Evolutionary conservation across 2,329 filamentous ascomycete species (phyloP), one percentile per base, ranked within the genome.

Genomic region (Aureobasidium namibiae): DNA sequence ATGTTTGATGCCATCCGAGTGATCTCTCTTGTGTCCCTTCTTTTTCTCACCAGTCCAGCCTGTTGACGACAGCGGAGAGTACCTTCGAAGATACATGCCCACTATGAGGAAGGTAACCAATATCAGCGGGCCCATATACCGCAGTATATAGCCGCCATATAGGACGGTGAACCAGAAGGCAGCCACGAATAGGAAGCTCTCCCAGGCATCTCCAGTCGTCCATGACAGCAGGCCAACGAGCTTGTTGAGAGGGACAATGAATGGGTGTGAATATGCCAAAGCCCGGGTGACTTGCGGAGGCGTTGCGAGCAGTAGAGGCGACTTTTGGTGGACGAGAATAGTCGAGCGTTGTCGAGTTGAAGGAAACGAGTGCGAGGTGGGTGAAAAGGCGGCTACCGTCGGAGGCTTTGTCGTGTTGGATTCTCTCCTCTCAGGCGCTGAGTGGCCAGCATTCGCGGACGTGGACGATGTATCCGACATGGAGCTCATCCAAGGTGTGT

Each of bases 281-380:
- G 92, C 92, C 66, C 94, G 85, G 2, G 94, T 99, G 71, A 99
- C 87, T 70, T 96, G 90, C 1, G 94, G 94, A 44, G 94, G 94
- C 10, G 94, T 99, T 16, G 92, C 91, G 61, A 95, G 86, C 18
- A 99, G 81, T 46, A 99, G 76, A 11, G 94, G 94, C 16, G 90
- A 96, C 75, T 97, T 99, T 73, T 96, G 92, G 74, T 97, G 92
- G 21, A 99, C 92, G 66, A 97, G 85, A 66, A 99, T 92, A 60
- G 90, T 95, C 18, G 90, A 95, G 46, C 90, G 85, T 69, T 89
- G 88, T 42, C 85, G 84, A 38, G 85, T 82, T 48, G 87, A 79
- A 23, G 46, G 24, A 5, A 85, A 81, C 38, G 82, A 82, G 60
- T 87, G 83, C 45, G 85, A 87, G 65, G 92, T 82, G 33, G 94